These are phyloP conservation scores for Annulohypoxylon nitens DNA, from an alignment of 495 filamentous ascomycete species.

Conservation along the genomic window DNA sequence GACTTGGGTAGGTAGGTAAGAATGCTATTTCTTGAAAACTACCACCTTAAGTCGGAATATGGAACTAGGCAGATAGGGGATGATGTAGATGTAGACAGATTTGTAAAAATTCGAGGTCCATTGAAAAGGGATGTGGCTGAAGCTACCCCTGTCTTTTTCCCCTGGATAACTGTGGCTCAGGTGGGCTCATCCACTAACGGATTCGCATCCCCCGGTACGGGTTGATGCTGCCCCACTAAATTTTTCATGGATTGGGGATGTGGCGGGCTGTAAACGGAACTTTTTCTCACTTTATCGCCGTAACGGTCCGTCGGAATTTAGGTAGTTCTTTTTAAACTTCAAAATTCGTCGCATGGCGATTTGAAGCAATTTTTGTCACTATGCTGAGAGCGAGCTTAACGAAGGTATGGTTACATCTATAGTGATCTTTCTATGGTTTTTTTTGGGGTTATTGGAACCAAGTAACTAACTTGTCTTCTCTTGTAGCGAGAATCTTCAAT, in stretches of 20 bases:
- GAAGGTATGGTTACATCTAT: slow-evolving; percentile 31
- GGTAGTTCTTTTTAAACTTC: slow-evolving; percentile 23
- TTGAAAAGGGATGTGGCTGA: slow-evolving; percentile 39
- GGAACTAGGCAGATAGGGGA: neutral
- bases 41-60: neutral
- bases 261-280: slow-evolving; percentile 22
- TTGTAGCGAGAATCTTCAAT: slow-evolving; percentile 47
- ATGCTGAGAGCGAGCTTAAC: slow-evolving; percentile 50
- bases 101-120: slow-evolving; percentile 18
- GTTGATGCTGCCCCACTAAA: slow-evolving; percentile 20
- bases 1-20: neutral
- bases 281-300: slow-evolving; percentile 21
- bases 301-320: slow-evolving; percentile 3
- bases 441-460: neutral
- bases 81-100: slow-evolving; percentile 10
- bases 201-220: neutral
- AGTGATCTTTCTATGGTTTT: neutral
- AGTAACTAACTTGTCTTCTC: slow-evolving; percentile 30
- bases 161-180: slow-evolving; percentile 13
- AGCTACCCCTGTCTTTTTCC: slow-evolving; percentile 35
- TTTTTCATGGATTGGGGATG: slow-evolving; percentile 6
- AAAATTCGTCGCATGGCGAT: slow-evolving; percentile 37
- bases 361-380: slow-evolving; percentile 33
- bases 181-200: neutral
- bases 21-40: neutral